Evolutionary conservation across 108 stramenopile genomes (phyloP).

Genomic region (Nannochloropsis salina): DNA sequence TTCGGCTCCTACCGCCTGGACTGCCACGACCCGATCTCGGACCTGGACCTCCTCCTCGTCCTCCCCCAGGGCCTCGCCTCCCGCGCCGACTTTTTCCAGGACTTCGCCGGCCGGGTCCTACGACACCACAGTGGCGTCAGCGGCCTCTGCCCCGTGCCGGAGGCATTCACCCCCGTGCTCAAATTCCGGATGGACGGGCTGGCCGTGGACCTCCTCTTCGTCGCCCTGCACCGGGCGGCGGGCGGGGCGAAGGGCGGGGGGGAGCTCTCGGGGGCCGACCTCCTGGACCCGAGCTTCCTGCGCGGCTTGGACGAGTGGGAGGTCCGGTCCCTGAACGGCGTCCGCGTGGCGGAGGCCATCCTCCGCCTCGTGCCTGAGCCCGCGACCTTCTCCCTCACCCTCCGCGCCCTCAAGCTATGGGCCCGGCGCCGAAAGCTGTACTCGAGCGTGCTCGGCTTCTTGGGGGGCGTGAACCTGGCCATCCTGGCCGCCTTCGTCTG

Average conservation of each 20-base stretch:
- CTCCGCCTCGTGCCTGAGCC: constrained; percentile 55
- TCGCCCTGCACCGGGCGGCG: constrained; percentile 29
- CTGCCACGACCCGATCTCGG: constrained; percentile 86
- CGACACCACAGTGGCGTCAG: constrained; percentile 68
- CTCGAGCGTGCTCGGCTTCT: constrained; percentile 77
- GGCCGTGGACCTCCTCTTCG: constrained; percentile 88
- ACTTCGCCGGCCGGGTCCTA: constrained; percentile 66
- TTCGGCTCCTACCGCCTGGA: constrained; percentile 34
- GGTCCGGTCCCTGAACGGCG: constrained; percentile 77
- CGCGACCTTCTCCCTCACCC: constrained; percentile 59
- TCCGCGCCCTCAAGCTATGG: constrained; percentile 77
- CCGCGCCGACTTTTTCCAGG: constrained; percentile 77
- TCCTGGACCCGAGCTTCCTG: constrained; percentile 57
- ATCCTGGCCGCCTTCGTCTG: constrained; percentile 77
- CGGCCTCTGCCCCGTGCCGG: constrained; percentile 70
- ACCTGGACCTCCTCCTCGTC: constrained; percentile 71
- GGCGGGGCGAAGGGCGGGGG: background rate
- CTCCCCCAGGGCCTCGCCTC: constrained; percentile 66
- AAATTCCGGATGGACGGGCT: constrained; percentile 87
- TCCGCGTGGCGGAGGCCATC: constrained; percentile 77
- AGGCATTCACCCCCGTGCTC: constrained; percentile 80
- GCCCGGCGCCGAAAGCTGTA: constrained; percentile 67
- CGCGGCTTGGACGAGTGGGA: constrained; percentile 74
- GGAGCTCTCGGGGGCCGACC: background rate
- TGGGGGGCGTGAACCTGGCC: constrained; percentile 81